Evolutionary conservation across 2,329 filamentous ascomycete genomes (phyloP).

Genomic region (Thielaviopsis populi): DNA sequence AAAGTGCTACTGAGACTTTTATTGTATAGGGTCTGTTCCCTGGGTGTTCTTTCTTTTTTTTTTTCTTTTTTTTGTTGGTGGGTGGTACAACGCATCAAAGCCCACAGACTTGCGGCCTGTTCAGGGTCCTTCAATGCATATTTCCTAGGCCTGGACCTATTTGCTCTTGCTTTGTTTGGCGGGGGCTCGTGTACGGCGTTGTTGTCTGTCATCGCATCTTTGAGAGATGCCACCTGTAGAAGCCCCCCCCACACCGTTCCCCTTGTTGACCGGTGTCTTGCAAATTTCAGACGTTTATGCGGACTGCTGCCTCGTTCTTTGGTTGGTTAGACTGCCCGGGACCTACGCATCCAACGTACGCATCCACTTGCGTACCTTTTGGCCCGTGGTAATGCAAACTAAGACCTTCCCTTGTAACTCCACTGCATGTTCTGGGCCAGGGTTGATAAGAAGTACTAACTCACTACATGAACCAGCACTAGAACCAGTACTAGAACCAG

Average conservation of each 20-base stretch:
- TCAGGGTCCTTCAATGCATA: background rate
- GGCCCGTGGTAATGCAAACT: too few species aligned
- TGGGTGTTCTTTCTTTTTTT: too few species aligned
- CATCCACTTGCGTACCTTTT: background rate
- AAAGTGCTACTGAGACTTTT: background rate
- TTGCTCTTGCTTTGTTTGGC: too few species aligned
- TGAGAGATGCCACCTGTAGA: background rate
- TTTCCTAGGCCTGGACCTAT: background rate
- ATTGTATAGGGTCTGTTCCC: background rate
- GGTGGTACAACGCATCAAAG: background rate
- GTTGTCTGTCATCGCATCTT: background rate
- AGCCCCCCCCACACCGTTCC: background rate
- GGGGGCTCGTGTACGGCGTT: too few species aligned
- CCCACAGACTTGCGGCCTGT: background rate
- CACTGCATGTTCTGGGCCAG: too few species aligned
- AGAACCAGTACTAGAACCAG: too few species aligned
- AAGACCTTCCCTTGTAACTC: too few species aligned
- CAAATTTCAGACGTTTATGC: background rate
- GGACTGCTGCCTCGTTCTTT: background rate
- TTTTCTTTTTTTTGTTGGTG: too few species aligned
- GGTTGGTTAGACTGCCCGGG: background rate
- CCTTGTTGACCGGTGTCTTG: background rate
- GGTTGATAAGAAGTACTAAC: too few species aligned
- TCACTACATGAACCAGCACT: too few species aligned
- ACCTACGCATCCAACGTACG: background rate